These are phyloP conservation scores for Colletotrichum karsti DNA, from an alignment of 2,329 filamentous ascomycete species.

Conservation along the genomic window DNA sequence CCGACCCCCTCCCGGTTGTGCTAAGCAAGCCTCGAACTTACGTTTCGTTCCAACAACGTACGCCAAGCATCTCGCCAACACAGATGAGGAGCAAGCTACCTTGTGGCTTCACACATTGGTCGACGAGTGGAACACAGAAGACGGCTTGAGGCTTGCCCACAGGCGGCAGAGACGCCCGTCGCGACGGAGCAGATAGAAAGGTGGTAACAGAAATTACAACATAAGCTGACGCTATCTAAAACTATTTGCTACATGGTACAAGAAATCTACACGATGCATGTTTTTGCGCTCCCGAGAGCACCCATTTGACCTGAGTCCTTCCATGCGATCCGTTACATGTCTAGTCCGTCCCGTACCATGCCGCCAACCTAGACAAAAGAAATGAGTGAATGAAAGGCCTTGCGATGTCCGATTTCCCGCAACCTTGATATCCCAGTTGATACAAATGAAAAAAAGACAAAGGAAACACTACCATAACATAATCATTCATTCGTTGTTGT, in stretches of 20 bases:
- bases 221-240: conserved; percentile 3
- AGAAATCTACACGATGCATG: conserved; percentile 27
- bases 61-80: background rate
- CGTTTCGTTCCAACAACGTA: no score
- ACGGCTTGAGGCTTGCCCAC: background rate
- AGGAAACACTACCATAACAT: background rate
- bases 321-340: conserved; percentile 27
- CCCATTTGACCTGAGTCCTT: conserved; percentile 8
- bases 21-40: no score
- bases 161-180: background rate
- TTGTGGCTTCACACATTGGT: background rate
- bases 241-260: conserved; percentile 12
- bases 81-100: background rate
- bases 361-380: conserved; percentile 12
- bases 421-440: background rate
- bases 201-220: conserved; percentile 4
- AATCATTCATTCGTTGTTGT: background rate
- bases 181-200: background rate
- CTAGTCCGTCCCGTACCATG: conserved; percentile 3
- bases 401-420: background rate
- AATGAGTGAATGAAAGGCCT: conserved; percentile 4
- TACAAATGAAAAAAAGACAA: conserved; percentile 12
- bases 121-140: background rate
- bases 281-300: conserved; percentile 19
- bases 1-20: background rate